Evolutionary conservation across 202 grass and related monocot genomes (phyloP), one percentile per base, ranked within the genome.

Genomic region (Zoysia matrella): DNA sequence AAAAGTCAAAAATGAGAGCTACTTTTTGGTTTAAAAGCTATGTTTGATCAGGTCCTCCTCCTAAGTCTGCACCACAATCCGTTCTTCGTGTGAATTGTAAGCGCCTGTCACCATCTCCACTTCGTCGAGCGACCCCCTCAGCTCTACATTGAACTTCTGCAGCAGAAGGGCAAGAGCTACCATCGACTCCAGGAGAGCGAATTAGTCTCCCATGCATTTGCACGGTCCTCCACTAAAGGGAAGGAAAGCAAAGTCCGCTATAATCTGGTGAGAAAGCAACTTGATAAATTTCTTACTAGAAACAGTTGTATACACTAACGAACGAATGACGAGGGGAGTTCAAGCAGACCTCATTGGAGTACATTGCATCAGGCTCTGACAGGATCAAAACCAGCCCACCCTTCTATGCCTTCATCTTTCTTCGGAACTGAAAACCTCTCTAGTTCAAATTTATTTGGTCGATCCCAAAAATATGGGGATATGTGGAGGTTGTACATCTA

Each of bases 401-500:
- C 90, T 75, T 91, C 86, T 67, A 91, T 88, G 43, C 47, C 79
- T 83, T 98, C 90, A 7, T 92, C 94, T 60, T 39, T 87, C 70
- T 95, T 93, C 72, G 82, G 63, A 80, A 89, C 77, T 79, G 92
- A 88, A 86, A 95, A 98, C 67, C 92, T 91, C 80, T 98, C 92
- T 18, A 90, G 95, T 65, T 95, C 92, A 52, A 98, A 98, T 71
- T 98, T 90, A 88, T 93, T 72, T 46, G 95, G 92, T 22, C 69
- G 58, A 65, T 98, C 87, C 95, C 95, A 98, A 78, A 95, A 93
- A 67, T 93, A 93, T 2, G 88, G 95, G 52, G 95, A 98, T 80
- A 92, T 93, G 75, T 95, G 92, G 53, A 98, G 91, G 72, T 98
- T 98, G 69, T 91, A 98, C 82, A 95, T 78, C 95, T 98, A 78